Evolutionary conservation across 179 eudicot species (phyloP).

Genomic region (Heliamphora pulchella): DNA sequence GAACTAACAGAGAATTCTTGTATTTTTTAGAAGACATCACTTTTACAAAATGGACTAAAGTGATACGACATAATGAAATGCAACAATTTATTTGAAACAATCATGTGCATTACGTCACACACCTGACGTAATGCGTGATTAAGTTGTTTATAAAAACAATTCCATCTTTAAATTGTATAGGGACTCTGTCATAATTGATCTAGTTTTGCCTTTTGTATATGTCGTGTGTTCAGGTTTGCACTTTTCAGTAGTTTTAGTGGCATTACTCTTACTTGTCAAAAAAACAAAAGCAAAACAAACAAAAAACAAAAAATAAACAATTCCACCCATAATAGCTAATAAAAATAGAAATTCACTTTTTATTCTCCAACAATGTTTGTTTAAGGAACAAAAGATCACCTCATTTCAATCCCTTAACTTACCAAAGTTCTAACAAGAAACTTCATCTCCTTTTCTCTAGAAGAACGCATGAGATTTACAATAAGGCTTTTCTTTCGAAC

Average conservation of each 20-base stretch:
- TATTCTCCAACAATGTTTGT: not conserved
- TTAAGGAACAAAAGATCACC: not conserved
- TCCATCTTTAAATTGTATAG: not conserved
- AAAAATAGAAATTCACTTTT: not conserved
- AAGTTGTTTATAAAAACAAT: not conserved
- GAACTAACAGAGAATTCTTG: not conserved
- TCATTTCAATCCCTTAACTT: slow-evolving; percentile 25
- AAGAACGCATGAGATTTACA: slow-evolving; percentile 80
- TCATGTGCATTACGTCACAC: too few relatives aligned
- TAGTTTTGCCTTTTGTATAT: too few relatives aligned
- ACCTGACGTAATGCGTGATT: too few relatives aligned
- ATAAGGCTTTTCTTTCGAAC: slow-evolving; percentile 69
- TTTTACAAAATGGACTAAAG: not conserved
- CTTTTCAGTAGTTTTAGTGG: too few relatives aligned
- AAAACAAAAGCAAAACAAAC: too few relatives aligned
- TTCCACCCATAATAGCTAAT: too few relatives aligned
- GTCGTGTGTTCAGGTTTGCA: too few relatives aligned
- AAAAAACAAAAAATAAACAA: too few relatives aligned
- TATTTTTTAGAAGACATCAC: not conserved
- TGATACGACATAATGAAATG: not conserved
- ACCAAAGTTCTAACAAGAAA: slow-evolving; percentile 93
- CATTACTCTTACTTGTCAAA: too few relatives aligned
- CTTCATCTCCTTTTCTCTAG: slow-evolving; percentile 95
- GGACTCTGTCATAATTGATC: too few relatives aligned
- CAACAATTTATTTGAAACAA: too few relatives aligned